Conservation (phyloP, 2,329 filamentous ascomycete genomes). For the Xylariales sp. region DNA sequence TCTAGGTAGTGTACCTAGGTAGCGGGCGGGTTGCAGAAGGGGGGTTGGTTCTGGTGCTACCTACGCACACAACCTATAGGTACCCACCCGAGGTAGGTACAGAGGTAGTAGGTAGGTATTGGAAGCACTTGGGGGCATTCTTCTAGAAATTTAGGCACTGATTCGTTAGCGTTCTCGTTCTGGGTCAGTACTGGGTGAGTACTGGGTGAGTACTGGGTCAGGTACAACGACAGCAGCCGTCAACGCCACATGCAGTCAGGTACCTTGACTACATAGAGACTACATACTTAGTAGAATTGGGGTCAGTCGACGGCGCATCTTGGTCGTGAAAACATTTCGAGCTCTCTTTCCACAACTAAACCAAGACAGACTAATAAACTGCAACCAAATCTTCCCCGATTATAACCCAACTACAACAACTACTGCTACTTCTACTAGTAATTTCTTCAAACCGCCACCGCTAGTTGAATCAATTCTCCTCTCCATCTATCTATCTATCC, state of each 20-base stretch:
- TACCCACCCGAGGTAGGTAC: no score
- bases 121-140: no score
- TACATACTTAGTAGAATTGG: constrained; percentile 8
- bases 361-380: constrained; percentile 33
- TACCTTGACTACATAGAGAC: constrained; percentile 6
- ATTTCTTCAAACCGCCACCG: constrained; percentile 30
- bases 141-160: constrained; percentile 7
- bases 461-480: constrained; percentile 25
- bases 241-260: constrained; percentile 19
- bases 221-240: constrained; percentile 24
- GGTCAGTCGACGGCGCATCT: constrained; percentile 35
- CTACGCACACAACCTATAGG: neutral
- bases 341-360: constrained; percentile 39
- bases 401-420: constrained; percentile 21
- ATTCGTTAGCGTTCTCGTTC: constrained; percentile 21
- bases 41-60: neutral
- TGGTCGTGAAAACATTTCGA: constrained; percentile 49
- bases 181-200: no score
- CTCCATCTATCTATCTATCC: neutral
- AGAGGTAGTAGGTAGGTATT: no score
- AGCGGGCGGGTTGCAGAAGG: no score
- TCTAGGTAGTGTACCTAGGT: no score
- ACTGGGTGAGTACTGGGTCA: no score
- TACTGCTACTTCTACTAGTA: neutral
- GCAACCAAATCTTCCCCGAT: constrained; percentile 35